Evolutionary conservation across 805 yeast genomes (phyloP).

Genomic region (Candida chilensis): DNA sequence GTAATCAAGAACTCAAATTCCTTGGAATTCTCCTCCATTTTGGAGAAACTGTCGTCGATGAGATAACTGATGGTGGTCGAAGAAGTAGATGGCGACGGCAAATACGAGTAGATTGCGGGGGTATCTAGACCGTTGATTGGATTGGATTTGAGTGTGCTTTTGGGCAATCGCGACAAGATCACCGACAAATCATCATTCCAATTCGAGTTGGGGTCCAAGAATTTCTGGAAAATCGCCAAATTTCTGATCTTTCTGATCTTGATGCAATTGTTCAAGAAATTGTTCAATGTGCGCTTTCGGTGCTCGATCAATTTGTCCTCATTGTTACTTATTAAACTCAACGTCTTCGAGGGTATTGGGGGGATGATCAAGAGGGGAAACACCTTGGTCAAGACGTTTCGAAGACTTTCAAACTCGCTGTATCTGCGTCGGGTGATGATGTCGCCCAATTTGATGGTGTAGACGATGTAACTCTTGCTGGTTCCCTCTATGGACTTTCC

Average conservation of each 20-base stretch:
- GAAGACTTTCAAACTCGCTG: slow-evolving; percentile 82
- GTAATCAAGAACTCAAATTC: slow-evolving; percentile 36
- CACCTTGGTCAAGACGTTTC: slow-evolving; percentile 59
- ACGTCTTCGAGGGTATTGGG: slow-evolving; percentile 68
- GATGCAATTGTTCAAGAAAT: slow-evolving; percentile 72
- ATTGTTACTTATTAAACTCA: slow-evolving; percentile 23
- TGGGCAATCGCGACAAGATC: slow-evolving; percentile 27
- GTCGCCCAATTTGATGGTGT: slow-evolving; percentile 62
- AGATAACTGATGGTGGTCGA: neutral
- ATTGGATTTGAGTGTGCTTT: slow-evolving; percentile 27
- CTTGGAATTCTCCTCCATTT: slow-evolving; percentile 30
- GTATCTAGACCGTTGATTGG: slow-evolving; percentile 33
- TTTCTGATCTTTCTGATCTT: slow-evolving; percentile 44
- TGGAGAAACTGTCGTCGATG: slow-evolving; percentile 25
- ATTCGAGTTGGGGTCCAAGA: slow-evolving; percentile 75
- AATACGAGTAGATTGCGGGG: slow-evolving; percentile 3
- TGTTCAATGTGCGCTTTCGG: slow-evolving; percentile 66
- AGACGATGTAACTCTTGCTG: slow-evolving; percentile 71
- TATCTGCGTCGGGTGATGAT: slow-evolving; percentile 70
- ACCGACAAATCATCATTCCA: slow-evolving; percentile 63
- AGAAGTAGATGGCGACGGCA: neutral
- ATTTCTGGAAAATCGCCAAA: slow-evolving; percentile 60
- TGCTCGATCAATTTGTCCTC: slow-evolving; percentile 33
- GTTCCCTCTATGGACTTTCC: slow-evolving; percentile 75
- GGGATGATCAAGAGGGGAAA: slow-evolving; percentile 83